Evolutionary conservation across 768 basidiomycete genomes (phyloP), one percentile per base, ranked within the genome.

Genomic region (Obba rivulosa): DNA sequence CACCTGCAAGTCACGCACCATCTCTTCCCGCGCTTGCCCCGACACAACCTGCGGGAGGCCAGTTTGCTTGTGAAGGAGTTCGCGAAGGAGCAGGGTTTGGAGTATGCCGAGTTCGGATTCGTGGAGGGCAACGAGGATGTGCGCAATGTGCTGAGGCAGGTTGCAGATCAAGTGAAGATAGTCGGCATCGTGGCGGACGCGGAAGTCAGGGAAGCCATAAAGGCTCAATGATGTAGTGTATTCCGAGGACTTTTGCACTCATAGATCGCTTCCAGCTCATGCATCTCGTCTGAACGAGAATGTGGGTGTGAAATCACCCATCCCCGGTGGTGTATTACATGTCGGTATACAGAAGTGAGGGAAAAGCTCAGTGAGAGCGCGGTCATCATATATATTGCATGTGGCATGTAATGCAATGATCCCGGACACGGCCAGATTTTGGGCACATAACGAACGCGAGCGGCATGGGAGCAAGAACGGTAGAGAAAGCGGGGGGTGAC

Each of bases 1-100:
- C 92, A 99, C 58, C 81, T 98, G 11, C 96, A 99, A 67, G 91
- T 97, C 37, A 92, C 95, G 2, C 96, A 99, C 58, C 94, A 97
- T 66, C 77, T 98, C 50, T 97, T 97, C 72, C 96, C 96, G 17
- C 84, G 96, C 10, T 74, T 97, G 1, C 96, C 96, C 2, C 76
- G 96, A 34, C 95, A 98, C 73, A 93, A 96, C 63, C 76, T 99
- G 45, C 79, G 81, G 31, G 73, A 80, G 46, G 95, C 95, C 2
- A 90, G 88, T 54, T 50, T 75, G 24, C 71, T 94, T 18, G 93
- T 96, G 45, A 95, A 92, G 64, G 77, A 86, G 58, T 98, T 86
- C 58, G 92, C 92, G 13, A 72, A 78, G 56, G 88, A 95, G 61
- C 83, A 92, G 52, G 87, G 83, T 0, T 70, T 98, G 3, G 77